phyloP scores from a whole-genome alignment of 2,329 filamentous ascomycete genomes.

The Metarhizium guizhouense region DNA sequence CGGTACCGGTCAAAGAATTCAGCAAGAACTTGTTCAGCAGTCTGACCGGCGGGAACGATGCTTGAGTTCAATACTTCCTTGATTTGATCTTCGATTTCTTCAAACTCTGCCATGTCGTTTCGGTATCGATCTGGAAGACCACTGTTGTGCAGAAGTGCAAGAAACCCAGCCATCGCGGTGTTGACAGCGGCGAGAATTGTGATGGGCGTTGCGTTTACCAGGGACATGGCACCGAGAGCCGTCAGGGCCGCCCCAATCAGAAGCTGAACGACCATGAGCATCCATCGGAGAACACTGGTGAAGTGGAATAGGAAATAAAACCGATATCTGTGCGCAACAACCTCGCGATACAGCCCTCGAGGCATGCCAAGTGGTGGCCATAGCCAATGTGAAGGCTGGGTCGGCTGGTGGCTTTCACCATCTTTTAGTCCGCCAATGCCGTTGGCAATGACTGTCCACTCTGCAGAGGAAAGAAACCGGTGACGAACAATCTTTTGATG shows the following conservation, averaged over 20 bases:
- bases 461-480: conserved; percentile 32
- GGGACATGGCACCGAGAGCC: conserved; percentile 36
- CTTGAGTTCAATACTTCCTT: conserved; percentile 39
- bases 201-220: conserved; percentile 29
- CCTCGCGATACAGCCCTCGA: conserved; percentile 39
- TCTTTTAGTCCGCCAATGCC: conserved; percentile 37
- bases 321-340: conserved; percentile 34
- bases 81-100: conserved; percentile 39
- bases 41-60: conserved; percentile 32
- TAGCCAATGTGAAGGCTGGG: conserved; percentile 31
- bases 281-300: conserved; percentile 33
- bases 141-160: conserved; percentile 45
- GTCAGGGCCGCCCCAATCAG: conserved; percentile 40
- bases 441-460: conserved; percentile 39
- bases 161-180: conserved; percentile 39
- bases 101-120: conserved; percentile 39
- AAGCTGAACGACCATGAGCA: conserved; percentile 39
- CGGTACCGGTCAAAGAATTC: conserved; percentile 38
- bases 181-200: conserved; percentile 41
- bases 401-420: conserved; percentile 31
- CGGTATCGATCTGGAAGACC: conserved; percentile 43
- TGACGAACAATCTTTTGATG: conserved; percentile 15
- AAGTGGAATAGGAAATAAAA: conserved; percentile 35
- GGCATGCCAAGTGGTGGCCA: conserved; percentile 40
- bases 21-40: conserved; percentile 36